Conservation (phyloP, 2,329 filamentous ascomycete genomes). For the Ophiocordyceps camponoti-saundersi region DNA sequence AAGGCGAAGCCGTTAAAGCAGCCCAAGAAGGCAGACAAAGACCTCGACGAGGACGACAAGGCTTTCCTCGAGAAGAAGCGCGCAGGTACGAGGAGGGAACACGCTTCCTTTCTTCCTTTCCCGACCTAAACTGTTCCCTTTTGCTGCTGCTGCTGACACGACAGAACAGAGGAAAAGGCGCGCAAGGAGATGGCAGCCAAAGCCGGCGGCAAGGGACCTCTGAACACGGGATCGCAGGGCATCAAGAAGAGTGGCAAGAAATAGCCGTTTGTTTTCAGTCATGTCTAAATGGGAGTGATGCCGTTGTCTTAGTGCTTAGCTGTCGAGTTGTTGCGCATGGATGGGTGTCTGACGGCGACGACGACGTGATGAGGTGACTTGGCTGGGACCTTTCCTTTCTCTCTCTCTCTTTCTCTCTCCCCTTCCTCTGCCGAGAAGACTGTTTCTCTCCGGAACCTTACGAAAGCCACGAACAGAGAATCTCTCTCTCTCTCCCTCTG, state of each 20-base stretch:
- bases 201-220: slow-evolving; percentile 72
- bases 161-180: slow-evolving; percentile 56
- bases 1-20: slow-evolving; percentile 78
- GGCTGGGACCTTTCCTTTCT: too few relatives aligned
- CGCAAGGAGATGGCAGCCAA: slow-evolving; percentile 71
- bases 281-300: too few relatives aligned
- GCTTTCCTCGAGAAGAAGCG: slow-evolving; percentile 72
- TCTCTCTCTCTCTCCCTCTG: too few relatives aligned
- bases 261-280: slow-evolving; percentile 25
- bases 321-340: too few relatives aligned
- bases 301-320: too few relatives aligned
- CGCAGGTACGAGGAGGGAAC: slow-evolving; percentile 44
- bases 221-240: slow-evolving; percentile 70
- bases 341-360: too few relatives aligned
- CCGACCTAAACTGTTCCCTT: too few relatives aligned
- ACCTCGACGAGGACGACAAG: slow-evolving; percentile 74
- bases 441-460: too few relatives aligned
- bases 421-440: too few relatives aligned
- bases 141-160: background rate
- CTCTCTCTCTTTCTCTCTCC: too few relatives aligned
- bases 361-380: too few relatives aligned
- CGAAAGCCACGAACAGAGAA: too few relatives aligned
- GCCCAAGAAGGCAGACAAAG: slow-evolving; percentile 69
- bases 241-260: slow-evolving; percentile 99
- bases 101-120: background rate